Base-by-base conservation (phyloP, 2,329 filamentous ascomycete species). In the Penicillium digitatum region DNA sequence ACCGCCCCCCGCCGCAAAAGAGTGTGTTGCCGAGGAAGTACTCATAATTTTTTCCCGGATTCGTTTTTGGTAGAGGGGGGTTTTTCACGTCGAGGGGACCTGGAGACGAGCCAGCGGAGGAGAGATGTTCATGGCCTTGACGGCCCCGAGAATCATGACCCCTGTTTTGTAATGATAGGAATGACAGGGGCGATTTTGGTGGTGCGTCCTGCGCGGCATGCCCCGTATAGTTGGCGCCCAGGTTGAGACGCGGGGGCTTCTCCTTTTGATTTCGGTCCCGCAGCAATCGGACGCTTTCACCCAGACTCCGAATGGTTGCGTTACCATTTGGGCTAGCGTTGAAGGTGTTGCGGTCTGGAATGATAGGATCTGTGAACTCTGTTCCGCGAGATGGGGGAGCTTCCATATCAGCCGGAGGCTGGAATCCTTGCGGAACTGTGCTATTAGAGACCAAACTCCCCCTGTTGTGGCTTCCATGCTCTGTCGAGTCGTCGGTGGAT, bases 1-100 rank as follows among this genome's bases (percentile, higher is more conserved):
- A 80, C 56, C 94, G 83, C 8, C 94, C 94, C 32, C 89, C 88
- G 56, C 89, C 80, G 71, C 86, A 96, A 69, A 99, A 99, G 24
- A 91, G 79, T 0, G 90, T 96, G 69, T 97, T 99, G 43, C 94
- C 94, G 42, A 89, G 84, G 67, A 96, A 97, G 72, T 96, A 96
- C 70, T 97, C 85, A 73, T 93, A 88, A 65, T 96, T 96, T 62
- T 82, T 87, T 48, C 89, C 86, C 52, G 82, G 68, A 34, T 79
- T 73, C 24, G 71, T 62, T 43, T 76, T 59, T 18, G 65, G 59
- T 18, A 67, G 53, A 26, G 66, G 49, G 51, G 62, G 55, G 53
- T 69, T 65, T 65, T 84, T 80, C n/a, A 74, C 66, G 2, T 78
- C 77, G 38, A 78, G 73, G 48, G 88, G 79, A 44, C 81, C 82